These are phyloP conservation scores for Aspergillus costaricaensis DNA, from an alignment of 2,329 filamentous ascomycete genomes.

Conservation along the genomic window DNA sequence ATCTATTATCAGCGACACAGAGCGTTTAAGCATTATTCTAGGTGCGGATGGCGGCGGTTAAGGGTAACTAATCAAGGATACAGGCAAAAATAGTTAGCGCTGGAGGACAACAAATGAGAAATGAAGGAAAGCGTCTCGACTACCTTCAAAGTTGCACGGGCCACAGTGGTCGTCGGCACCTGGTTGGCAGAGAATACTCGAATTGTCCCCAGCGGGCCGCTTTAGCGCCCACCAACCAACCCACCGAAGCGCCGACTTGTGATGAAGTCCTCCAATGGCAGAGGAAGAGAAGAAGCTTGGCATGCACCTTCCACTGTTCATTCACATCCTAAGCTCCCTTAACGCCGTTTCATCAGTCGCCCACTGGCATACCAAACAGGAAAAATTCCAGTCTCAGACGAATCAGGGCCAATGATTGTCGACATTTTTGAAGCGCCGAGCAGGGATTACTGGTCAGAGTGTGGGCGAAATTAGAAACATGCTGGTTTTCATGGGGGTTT, in stretches of 20 bases:
- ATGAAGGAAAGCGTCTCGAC: not conserved
- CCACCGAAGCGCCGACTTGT: conserved; percentile 18
- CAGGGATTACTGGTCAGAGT: not conserved
- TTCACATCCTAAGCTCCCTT: conserved; percentile 10
- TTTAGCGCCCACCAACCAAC: conserved; percentile 7
- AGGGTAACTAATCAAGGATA: conserved; percentile 22
- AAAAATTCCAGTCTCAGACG: conserved; percentile 1
- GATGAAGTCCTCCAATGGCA: conserved; percentile 8
- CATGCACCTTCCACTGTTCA: conserved; percentile 18
- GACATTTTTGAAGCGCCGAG: not conserved
- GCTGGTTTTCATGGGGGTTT: not conserved
- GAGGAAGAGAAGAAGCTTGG: conserved; percentile 23
- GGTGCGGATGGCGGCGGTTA: conserved; percentile 14
- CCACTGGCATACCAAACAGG: not conserved
- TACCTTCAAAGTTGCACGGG: not conserved
- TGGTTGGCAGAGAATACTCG: conserved; percentile 12
- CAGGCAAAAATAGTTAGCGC: conserved; percentile 1
- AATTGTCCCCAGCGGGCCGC: not conserved
- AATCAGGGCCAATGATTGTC: conserved; percentile 13
- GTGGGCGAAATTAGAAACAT: not conserved
- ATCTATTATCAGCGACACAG: not conserved
- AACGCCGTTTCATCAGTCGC: conserved; percentile 21
- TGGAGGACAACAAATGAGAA: not conserved
- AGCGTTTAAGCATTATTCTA: not conserved
- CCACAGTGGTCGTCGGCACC: not conserved